Conservation (phyloP, 2,329 filamentous ascomycete genomes). For the Cadophora gregata region DNA sequence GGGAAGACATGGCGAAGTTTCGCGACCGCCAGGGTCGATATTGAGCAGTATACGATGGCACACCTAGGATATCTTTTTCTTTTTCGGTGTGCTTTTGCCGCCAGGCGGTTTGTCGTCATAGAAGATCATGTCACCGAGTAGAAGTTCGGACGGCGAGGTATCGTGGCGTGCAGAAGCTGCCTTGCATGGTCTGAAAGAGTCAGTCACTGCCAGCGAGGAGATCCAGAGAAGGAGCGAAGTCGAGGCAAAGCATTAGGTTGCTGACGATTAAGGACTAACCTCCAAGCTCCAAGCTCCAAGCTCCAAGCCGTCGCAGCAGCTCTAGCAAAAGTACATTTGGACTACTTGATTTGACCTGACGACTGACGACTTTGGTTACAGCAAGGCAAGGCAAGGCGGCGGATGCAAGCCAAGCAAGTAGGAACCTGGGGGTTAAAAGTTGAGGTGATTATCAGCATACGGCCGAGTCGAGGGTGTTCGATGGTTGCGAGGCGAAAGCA, state of each 20-base stretch:
- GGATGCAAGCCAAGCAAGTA: neutral
- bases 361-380: neutral
- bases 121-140: conserved; percentile 36
- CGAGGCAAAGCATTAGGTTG: neutral
- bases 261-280: neutral
- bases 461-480: neutral
- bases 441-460: neutral
- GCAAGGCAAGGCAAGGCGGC: neutral
- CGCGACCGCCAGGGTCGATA: neutral
- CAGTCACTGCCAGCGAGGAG: neutral
- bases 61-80: neutral
- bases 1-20: conserved; percentile 39
- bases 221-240: neutral
- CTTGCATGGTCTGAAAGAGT: conserved; percentile 14
- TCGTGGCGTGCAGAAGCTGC: neutral
- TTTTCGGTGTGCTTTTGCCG: conserved; percentile 26
- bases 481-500: neutral
- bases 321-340: neutral
- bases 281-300: neutral
- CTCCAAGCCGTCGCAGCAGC: neutral
- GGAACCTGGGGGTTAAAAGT: neutral
- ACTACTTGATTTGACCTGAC: neutral
- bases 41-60: neutral
- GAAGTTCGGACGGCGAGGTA: neutral
- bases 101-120: conserved; percentile 30